Base-by-base conservation (phyloP, 176 grass and related monocot species). In the Eragrostis nindensis region DNA sequence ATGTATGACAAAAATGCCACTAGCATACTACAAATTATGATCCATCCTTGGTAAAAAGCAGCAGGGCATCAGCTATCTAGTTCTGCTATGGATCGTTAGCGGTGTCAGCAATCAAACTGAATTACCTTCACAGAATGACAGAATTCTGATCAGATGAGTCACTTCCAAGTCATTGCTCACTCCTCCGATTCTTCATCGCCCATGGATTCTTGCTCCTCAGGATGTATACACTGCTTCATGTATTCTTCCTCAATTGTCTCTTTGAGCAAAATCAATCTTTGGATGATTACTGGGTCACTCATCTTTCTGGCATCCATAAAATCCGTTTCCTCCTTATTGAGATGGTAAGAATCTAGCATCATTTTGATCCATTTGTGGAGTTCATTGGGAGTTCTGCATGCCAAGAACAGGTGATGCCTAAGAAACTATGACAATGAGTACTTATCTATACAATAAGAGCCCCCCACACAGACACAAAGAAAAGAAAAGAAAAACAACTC, bases 281-380 rank as follows among this genome's bases (percentile, higher is more conserved):
- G 92, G 61, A 98, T 93, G 69, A 98, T 83, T 25, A 95, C 76
- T 1, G 90, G 95, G 79, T 95, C 92, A 0, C 82, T 80, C 86
- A 98, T 92, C 70, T 85, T 84, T 65, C 95, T 85, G 11, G 88
- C 95, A 83, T 93, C 92, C 38, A 86, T 87, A 73, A 93, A 67
- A 67, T 98, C 88, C 0, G 88, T 89, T 72, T 94, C 92, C 80
- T 97, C 92, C 81, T 98, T 94, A 57, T 95, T 98, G 36, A 94
- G 78, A 87, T 95, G 83, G 81, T 94, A 94, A 26, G 90, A 91
- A 78, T 98, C 88, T 9, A 98, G 86, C 88, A 95, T 89, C 69
- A 81, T 98, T 66, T 91, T 89, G 55, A 92, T 88, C 92, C 90
- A 98, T 65, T 91, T 98, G 66, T 98, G 90, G 50, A 98, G 90